Base-by-base conservation (phyloP, 78 protist species). In the Blattamonas nauphoetae region DNA sequence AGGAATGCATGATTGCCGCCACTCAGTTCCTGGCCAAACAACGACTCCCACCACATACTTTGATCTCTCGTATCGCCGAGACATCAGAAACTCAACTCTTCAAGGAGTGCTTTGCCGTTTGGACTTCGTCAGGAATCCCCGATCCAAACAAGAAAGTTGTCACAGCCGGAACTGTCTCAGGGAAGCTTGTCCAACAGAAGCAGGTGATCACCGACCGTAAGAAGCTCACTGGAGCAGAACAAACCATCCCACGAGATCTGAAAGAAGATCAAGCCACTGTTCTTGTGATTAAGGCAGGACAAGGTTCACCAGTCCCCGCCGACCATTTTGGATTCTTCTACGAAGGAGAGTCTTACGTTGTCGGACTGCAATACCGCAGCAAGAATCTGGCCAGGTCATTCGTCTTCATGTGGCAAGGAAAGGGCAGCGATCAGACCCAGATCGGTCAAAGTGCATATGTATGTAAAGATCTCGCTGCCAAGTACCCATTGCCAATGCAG, bases 321-420 rank as follows among this genome's bases (percentile, higher is more conserved):
- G 81, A 86, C 44, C 6, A 1, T 1, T 41, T 43, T 64, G 94
- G 94, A 44, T 84, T 41, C 5, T 79, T 91, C 85, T 91, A 35
- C 77, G n/a, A 11, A 2, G 94, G 93, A 63, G 94, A 92, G 80
- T 36, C 85, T 1, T 92, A 92, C 88, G 46, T 92, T 41, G 55
- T 92, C 44, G 88, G 36, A 1, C 87, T 84, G 91, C n/a, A 87
- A 33, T 92, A 88, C 85, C 0, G 0, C n/a, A 0, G 3, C 29
- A 2, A 81, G 38, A 21, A 43, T 86, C 0, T 29, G 32, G 86
- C 81, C 86, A 0, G 0, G 34, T 4, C 21, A 2, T 0, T 88
- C 42, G 2, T 88, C 85, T 92, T 90, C 84, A 88, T 81, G 85
- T 92, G 93, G 92, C 93, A 87, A 88, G 94, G 92, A 29, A 4